Conservation (phyloP, 768 basidiomycete species). For the Panus rudis region DNA sequence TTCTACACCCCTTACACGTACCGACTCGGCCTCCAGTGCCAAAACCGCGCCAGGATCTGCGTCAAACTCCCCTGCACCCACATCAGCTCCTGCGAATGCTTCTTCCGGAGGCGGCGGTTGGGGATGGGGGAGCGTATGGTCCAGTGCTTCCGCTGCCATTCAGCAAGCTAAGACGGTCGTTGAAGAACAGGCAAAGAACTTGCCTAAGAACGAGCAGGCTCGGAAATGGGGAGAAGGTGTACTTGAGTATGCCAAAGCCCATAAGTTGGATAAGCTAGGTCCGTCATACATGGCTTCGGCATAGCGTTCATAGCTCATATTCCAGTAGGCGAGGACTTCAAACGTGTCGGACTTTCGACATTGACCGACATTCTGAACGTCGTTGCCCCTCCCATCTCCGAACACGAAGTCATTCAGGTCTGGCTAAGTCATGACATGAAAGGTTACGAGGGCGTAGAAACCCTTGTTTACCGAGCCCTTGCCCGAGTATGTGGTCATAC, state of each 20-base stretch:
- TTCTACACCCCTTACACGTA: slow-evolving; percentile 14
- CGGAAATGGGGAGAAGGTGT: slow-evolving; percentile 85
- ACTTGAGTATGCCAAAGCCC: slow-evolving; percentile 77
- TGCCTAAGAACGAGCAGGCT: slow-evolving; percentile 81
- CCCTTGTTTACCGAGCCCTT: slow-evolving; percentile 85
- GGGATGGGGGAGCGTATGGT: slow-evolving; percentile 92
- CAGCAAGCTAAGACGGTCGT: slow-evolving; percentile 85
- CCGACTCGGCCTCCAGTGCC: slow-evolving; percentile 18
- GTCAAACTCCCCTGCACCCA: slow-evolving; percentile 12
- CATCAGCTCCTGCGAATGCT: slow-evolving; percentile 8
- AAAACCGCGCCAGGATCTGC: slow-evolving; percentile 14
- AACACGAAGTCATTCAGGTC: slow-evolving; percentile 95
- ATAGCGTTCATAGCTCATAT: not conserved
- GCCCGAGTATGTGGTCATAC: slow-evolving; percentile 50
- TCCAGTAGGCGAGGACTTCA: slow-evolving; percentile 77
- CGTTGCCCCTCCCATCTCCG: slow-evolving; percentile 96
- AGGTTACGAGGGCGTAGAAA: slow-evolving; percentile 93
- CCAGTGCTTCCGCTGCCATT: slow-evolving; percentile 74
- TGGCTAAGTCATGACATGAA: slow-evolving; percentile 96
- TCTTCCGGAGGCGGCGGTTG: slow-evolving; percentile 36
- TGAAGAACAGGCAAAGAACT: slow-evolving; percentile 87
- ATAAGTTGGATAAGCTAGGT: slow-evolving; percentile 89
- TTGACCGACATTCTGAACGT: slow-evolving; percentile 90
- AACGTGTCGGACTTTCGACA: slow-evolving; percentile 79
- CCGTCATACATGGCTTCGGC: slow-evolving; percentile 18